Base-by-base conservation (phyloP, 1,284 basidiomycete species). In the Naganishia sp. region DNA sequence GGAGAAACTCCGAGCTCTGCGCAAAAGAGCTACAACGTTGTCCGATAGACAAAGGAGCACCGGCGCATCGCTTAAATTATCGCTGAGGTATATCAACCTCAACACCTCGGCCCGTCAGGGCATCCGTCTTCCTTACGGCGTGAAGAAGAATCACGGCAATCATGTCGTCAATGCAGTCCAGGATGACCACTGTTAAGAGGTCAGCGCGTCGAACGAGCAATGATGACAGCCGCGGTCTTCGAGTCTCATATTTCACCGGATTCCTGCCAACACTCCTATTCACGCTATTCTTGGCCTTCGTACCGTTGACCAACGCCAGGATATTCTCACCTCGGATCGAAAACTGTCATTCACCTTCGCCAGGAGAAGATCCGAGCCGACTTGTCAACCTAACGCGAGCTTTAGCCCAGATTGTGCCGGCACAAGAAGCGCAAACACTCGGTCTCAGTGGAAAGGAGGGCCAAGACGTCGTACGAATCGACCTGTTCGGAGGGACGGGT, bases 381-480 rank as follows among this genome's bases (percentile, higher is more conserved):
- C 44, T 61, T 33, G 50, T 66, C 65, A 66, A 66, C 63, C 83
- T 93, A 68, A 83, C 85, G 63, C 83, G 83, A 28, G 86, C 92
- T 52, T 92, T 88, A 74, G 89, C 86, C 15, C 88, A 92, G 75
- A 82, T 91, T 64, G 80, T 87, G 4, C 77, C 84, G 2, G 73
- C 70, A 1, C 53, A 70, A 13, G 68, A 74, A 25, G 81, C 82
- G 48, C 77, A 79, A 31, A 72, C 66, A 21, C 72, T 73, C 23
- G 75, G 74, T 1, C 69, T 80, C n/a, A 60, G n/a, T 36, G 66
- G 55, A 15, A 48, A 68, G 3, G 76, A 74, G 10, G 77, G 76
- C 21, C 68, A 73, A 50, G 65, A 72, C 65, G 77, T 80, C 1
- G 68, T 81, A 16, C 64, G 79, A 55, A 63, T 81, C n/a, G 74